Conservation (phyloP, 805 yeast species). For the Kodamaea laetipori region DNA sequence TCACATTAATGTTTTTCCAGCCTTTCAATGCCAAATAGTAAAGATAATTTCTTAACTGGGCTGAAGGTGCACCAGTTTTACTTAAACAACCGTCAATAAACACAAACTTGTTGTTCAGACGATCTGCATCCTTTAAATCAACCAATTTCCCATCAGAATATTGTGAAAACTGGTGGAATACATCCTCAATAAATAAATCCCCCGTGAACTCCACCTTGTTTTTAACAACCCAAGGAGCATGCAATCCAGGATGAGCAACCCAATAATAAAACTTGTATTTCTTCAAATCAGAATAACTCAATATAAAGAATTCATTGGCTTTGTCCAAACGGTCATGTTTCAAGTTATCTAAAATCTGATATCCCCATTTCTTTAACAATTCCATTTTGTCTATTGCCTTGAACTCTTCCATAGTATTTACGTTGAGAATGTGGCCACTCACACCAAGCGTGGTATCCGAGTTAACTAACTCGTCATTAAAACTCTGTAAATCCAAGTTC, state of each 20-base stretch:
- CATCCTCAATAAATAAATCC: neutral
- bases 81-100: constrained; percentile 37
- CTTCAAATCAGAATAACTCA: constrained; percentile 86
- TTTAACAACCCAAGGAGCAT: constrained; percentile 48
- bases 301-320: constrained; percentile 28
- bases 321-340: constrained; percentile 22
- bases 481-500: constrained; percentile 37
- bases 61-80: constrained; percentile 30
- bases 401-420: constrained; percentile 87
- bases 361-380: constrained; percentile 49
- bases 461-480: constrained; percentile 16
- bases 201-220: constrained; percentile 9
- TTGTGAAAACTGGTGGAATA: constrained; percentile 3
- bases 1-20: constrained; percentile 20
- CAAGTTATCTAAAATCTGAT: constrained; percentile 18
- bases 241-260: constrained; percentile 76
- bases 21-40: constrained; percentile 43
- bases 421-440: constrained; percentile 46
- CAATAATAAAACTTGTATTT: constrained; percentile 87
- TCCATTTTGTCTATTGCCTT: constrained; percentile 63
- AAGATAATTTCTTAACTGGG: constrained; percentile 60
- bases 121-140: neutral
- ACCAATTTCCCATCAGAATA: neutral
- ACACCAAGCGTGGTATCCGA: constrained; percentile 14
- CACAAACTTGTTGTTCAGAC: neutral